Conservation (phyloP, 495 filamentous ascomycete genomes). For the Trichoderma virens region DNA sequence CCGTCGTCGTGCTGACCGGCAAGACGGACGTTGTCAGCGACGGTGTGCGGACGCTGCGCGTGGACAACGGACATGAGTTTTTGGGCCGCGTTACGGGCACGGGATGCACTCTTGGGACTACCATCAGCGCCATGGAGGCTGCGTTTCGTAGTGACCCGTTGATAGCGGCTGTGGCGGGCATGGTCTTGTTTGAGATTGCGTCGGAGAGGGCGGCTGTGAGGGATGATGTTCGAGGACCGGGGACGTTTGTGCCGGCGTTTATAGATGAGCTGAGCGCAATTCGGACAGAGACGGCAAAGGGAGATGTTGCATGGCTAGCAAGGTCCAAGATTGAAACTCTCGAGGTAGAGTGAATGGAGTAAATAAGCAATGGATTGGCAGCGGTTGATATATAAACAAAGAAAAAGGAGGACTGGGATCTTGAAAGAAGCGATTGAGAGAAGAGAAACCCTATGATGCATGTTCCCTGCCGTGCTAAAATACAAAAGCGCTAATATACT, state of each 20-base stretch:
- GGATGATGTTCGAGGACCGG: conserved; percentile 63
- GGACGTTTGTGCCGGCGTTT: conserved; percentile 82
- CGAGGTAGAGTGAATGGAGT: conserved; percentile 4
- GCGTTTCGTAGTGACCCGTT: conserved; percentile 52
- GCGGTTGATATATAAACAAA: neutral
- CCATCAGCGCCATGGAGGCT: conserved; percentile 66
- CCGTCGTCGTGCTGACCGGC: conserved; percentile 83
- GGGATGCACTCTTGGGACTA: conserved; percentile 79
- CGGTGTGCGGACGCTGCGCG: conserved; percentile 53
- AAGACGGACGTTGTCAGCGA: conserved; percentile 71
- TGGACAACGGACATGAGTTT: conserved; percentile 71
- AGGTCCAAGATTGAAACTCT: conserved; percentile 41
- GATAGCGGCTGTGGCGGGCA: conserved; percentile 56
- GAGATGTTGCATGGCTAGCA: conserved; percentile 46
- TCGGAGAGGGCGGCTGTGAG: conserved; percentile 63
- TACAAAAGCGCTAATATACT: neutral
- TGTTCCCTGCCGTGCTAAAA: neutral
- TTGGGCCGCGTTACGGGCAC: conserved; percentile 81
- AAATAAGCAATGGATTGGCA: neutral
- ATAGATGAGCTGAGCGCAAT: conserved; percentile 61
- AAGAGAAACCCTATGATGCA: neutral
- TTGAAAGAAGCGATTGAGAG: neutral
- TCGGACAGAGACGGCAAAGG: conserved; percentile 37
- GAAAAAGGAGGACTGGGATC: neutral
- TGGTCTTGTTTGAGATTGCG: conserved; percentile 79